A percentile compares a stretch with the other conserved stretches of the same genome.
Evolutionary conservation across 2,329 filamentous ascomycete species (phyloP).

Genomic region (Venturia carpophila): DNA sequence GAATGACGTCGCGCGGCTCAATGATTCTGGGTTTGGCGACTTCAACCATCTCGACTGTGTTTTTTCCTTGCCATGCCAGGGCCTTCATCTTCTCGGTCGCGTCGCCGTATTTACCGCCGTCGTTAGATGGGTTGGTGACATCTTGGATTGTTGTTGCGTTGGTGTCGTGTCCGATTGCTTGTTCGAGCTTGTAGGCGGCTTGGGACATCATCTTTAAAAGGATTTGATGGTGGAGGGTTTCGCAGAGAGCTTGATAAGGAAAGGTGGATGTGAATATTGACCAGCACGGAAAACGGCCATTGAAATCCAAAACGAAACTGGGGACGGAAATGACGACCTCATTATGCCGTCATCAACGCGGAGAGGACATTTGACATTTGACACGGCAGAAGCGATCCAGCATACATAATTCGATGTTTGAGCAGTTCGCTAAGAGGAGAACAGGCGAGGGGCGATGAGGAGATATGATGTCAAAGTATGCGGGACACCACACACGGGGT

Average conservation of each 20-base stretch:
- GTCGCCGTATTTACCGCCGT: conserved; percentile 45
- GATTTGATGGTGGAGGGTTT: neutral
- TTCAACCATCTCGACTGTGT: conserved; percentile 59
- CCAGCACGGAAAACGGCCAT: neutral
- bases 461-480: conserved; percentile 8
- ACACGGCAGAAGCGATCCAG: neutral
- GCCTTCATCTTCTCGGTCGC: conserved; percentile 65
- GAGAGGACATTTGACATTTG: neutral
- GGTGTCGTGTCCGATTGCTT: conserved; percentile 58
- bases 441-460: neutral
- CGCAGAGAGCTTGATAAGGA: too few relatives aligned
- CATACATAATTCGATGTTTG: neutral
- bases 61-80: conserved; percentile 74
- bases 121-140: conserved; percentile 48
- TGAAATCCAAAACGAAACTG: too few relatives aligned
- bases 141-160: conserved; percentile 62
- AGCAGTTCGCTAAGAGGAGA: neutral
- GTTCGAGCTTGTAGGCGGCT: conserved; percentile 60
- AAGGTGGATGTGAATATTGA: neutral
- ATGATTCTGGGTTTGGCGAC: conserved; percentile 63
- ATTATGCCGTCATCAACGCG: neutral
- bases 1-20: conserved; percentile 67
- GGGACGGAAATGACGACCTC: neutral
- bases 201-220: conserved; percentile 50
- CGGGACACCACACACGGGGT: neutral